Conservation (phyloP, 2,329 filamentous ascomycete species). For the Madurella mycetomatis region DNA sequence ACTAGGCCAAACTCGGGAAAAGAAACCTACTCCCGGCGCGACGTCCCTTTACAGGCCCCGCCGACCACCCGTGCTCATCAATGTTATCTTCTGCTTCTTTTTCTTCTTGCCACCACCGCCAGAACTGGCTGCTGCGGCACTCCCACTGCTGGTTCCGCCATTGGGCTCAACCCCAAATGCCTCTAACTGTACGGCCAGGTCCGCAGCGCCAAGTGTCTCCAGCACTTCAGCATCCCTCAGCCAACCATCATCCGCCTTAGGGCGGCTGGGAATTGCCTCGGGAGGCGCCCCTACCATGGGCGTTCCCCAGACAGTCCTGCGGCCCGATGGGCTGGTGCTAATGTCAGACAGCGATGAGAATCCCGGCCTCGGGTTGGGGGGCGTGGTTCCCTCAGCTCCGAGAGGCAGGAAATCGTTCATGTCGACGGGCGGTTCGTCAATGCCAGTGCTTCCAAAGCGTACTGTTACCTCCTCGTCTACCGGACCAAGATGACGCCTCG, state of each 20-base stretch:
- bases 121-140: slow-evolving; percentile 13
- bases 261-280: slow-evolving; percentile 36
- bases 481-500: slow-evolving; percentile 35
- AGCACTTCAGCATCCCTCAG: slow-evolving; percentile 77
- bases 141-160: slow-evolving; percentile 14
- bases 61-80: slow-evolving; percentile 64
- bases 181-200: slow-evolving; percentile 57
- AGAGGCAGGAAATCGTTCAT: slow-evolving; percentile 64
- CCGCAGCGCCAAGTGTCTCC: slow-evolving; percentile 58
- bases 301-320: slow-evolving; percentile 92
- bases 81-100: slow-evolving; percentile 67
- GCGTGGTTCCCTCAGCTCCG: slow-evolving; percentile 46
- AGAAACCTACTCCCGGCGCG: neutral
- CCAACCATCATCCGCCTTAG: slow-evolving; percentile 57
- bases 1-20: neutral
- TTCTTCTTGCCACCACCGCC: slow-evolving; percentile 52
- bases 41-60: slow-evolving; percentile 32
- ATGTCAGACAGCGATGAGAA: slow-evolving; percentile 70
- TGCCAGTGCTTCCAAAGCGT: slow-evolving; percentile 21
- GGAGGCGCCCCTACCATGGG: slow-evolving; percentile 59
- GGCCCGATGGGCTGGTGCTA: slow-evolving; percentile 72
- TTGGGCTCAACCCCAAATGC: slow-evolving; percentile 41
- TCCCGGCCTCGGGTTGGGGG: slow-evolving; percentile 54
- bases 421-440: slow-evolving; percentile 40
- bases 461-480: slow-evolving; percentile 39